Base-by-base conservation (phyloP, 305 asterid species). In the Fraxinus baroniana region DNA sequence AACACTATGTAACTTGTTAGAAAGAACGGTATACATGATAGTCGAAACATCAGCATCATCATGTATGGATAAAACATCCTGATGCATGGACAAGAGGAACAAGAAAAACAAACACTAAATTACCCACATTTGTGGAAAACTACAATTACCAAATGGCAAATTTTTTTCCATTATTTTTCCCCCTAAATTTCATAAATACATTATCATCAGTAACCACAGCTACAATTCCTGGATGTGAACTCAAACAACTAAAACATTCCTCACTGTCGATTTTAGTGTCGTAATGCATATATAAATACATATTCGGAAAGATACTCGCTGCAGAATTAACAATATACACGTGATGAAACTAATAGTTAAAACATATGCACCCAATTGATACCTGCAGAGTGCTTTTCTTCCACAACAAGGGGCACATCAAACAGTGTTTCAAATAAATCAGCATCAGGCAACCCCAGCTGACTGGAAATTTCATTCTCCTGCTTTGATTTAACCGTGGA, bases 401-500 rank as follows among this genome's bases (percentile, higher is more conserved):
- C 90, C 72, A 81, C 72, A 80, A 87, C 82, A 76, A 93, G 88
- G 81, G 96, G 95, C 77, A 92, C 96, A 66, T 88, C 96, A 66
- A 89, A 93, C 85, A 94, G 89, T 64, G 77, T 79, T 44, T 81
- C 90, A 32, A 81, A 81, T 84, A 90, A 86, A 49, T 84, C 90
- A 82, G 83, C 81, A 49, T 80, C 91, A 3, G 86, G 79, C 81
- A 71, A 82, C 36, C 78, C 91, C 75, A 74, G 79, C 71, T 78
- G 74, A 83, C 91, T 87, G 82, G 90, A 89, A 80, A 81, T 84
- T 68, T 87, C 93, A 83, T 79, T 90, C 83, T 90, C 95, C 82
- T 64, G 87, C 83, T 86, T 87, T 22, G 84, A 78, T 81, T 84
- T 86, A 78, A 86, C n/a, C 72, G 24, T 0, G 7, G 86, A 85